Evolutionary conservation across 2,329 filamentous ascomycete genomes (phyloP).

Genomic region (Epichloe hybrida): DNA sequence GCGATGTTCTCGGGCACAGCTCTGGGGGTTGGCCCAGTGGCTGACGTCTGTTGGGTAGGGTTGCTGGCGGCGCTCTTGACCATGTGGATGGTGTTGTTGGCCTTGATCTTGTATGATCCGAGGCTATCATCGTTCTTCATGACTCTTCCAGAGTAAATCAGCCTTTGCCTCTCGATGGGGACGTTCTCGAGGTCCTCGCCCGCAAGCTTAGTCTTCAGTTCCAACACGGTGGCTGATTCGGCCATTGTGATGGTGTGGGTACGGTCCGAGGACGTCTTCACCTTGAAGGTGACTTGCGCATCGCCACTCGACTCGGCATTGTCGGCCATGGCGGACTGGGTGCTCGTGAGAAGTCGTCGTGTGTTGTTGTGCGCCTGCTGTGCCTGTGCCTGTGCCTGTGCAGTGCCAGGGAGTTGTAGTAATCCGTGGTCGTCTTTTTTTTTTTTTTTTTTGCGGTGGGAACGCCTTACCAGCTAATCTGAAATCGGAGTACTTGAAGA

Average conservation of each 20-base stretch:
- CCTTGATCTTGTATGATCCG: conserved; percentile 83
- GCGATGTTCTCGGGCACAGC: conserved; percentile 62
- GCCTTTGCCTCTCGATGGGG: conserved; percentile 73
- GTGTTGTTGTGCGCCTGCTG: neutral
- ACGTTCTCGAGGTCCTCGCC: conserved; percentile 73
- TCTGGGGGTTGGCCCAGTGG: conserved; percentile 28
- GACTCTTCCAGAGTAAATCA: conserved; percentile 95
- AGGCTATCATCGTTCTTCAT: conserved; percentile 89
- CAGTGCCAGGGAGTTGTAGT: neutral
- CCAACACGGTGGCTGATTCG: conserved; percentile 60
- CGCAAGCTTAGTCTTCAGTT: conserved; percentile 83
- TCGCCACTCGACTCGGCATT: conserved; percentile 47
- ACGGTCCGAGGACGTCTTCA: conserved; percentile 89
- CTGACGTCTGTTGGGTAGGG: conserved; percentile 29
- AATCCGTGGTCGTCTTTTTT: neutral
- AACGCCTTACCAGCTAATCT: neutral
- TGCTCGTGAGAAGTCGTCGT: neutral
- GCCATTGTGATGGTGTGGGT: conserved; percentile 74
- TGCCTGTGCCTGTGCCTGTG: neutral
- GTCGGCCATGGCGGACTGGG: conserved; percentile 45
- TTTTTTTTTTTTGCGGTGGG: neutral
- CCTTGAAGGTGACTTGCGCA: conserved; percentile 80
- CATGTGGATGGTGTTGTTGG: conserved; percentile 88
- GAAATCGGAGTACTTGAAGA: neutral
- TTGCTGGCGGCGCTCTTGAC: conserved; percentile 95